Conservation (phyloP, 2,329 filamentous ascomycete genomes). For the Stromatinia cepivora region DNA sequence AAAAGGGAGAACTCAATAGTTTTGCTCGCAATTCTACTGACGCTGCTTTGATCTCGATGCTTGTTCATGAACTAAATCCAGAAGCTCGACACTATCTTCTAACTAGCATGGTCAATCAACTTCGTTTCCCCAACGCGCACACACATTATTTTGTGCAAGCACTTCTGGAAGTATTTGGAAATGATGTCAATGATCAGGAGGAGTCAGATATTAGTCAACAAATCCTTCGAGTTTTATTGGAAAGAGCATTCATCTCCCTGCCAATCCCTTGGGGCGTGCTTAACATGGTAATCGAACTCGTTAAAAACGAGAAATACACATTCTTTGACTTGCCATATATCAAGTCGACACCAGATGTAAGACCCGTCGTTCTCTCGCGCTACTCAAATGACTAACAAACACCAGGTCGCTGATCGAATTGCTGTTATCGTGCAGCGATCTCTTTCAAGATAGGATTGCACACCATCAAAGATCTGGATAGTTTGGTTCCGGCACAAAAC, state of each 20-base stretch:
- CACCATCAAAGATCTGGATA: constrained; percentile 12
- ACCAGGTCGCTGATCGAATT: constrained; percentile 39
- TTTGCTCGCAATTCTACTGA: constrained; percentile 68
- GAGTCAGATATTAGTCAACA: constrained; percentile 84
- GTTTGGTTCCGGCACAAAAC: constrained; percentile 1
- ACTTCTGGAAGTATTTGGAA: constrained; percentile 80
- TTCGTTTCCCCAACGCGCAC: constrained; percentile 84
- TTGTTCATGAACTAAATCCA: constrained; percentile 72
- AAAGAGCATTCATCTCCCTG: constrained; percentile 83
- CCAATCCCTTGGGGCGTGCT: constrained; percentile 96
- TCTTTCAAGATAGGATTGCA: constrained; percentile 16
- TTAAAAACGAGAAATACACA: constrained; percentile 86
- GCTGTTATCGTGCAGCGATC: constrained; percentile 35
- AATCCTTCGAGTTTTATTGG: constrained; percentile 83
- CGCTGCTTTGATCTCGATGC: constrained; percentile 69
- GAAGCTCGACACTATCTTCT: constrained; percentile 85
- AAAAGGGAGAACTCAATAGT: constrained; percentile 57
- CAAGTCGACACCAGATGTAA: constrained; percentile 83
- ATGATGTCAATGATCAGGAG: constrained; percentile 70
- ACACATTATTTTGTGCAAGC: constrained; percentile 92
- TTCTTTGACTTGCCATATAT: constrained; percentile 95
- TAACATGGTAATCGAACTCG: constrained; percentile 81
- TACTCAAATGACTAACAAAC: constrained; percentile 5
- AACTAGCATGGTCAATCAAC: constrained; percentile 83
- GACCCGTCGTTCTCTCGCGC: constrained; percentile 25